Percentiles rank a stretch among this genome's conserved stretches.
Conservation (phyloP, 768 basidiomycete species). For the Fistulinella prunicolor region DNA sequence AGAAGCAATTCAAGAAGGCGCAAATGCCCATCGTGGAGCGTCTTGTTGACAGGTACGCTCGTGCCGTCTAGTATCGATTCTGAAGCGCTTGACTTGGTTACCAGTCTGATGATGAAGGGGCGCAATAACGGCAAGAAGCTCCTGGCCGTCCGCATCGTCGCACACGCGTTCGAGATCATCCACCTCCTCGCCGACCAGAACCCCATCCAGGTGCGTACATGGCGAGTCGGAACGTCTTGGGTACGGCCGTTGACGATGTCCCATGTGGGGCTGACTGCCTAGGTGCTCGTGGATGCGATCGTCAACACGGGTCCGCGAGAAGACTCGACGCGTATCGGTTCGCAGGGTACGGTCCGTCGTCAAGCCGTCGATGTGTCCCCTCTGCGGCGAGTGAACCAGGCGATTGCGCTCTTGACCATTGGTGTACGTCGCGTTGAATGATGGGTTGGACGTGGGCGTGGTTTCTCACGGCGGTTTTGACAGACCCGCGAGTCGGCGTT, state of each 20-base stretch:
- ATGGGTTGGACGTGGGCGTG: background rate
- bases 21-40: constrained; percentile 99
- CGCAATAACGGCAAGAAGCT: constrained; percentile 99
- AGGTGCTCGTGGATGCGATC: constrained; percentile 97
- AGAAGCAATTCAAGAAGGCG: constrained; percentile 99
- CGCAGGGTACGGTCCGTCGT: constrained; percentile 98
- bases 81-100: constrained; percentile 1
- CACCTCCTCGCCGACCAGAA: constrained; percentile 99
- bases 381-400: constrained; percentile 96
- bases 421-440: constrained; percentile 61
- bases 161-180: constrained; percentile 99
- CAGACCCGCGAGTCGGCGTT: constrained; percentile 99
- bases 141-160: constrained; percentile 97
- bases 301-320: constrained; percentile 99
- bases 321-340: constrained; percentile 99
- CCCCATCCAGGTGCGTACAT: constrained; percentile 84
- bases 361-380: constrained; percentile 99
- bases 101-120: constrained; percentile 99
- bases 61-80: background rate
- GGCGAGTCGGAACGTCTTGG: too few relatives aligned
- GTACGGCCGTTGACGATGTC: background rate
- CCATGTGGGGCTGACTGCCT: background rate
- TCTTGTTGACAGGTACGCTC: constrained; percentile 86
- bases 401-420: constrained; percentile 89
- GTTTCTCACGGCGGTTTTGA: constrained; percentile 6